These are phyloP conservation scores for Leptographium radiaticola DNA, from an alignment of 2,329 filamentous ascomycete species.

Conservation along the genomic window DNA sequence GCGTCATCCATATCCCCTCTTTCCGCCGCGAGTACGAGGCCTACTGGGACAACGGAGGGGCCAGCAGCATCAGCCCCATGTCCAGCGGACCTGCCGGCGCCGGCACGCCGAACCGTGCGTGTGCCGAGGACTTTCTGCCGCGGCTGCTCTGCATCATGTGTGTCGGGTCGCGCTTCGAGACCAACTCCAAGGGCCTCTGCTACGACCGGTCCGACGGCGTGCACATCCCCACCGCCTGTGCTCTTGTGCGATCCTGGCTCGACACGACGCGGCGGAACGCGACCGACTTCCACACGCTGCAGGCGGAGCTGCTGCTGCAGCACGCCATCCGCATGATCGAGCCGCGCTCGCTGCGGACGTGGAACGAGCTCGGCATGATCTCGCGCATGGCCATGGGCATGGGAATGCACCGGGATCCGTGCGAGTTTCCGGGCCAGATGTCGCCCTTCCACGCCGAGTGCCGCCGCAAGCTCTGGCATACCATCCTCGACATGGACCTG, in stretches of 20 bases:
- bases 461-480: constrained; percentile 41
- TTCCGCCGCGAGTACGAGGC: constrained; percentile 36
- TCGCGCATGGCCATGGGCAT: constrained; percentile 46
- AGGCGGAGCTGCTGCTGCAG: constrained; percentile 39
- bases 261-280: constrained; percentile 36
- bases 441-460: constrained; percentile 38
- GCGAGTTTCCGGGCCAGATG: constrained; percentile 34
- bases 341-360: constrained; percentile 34
- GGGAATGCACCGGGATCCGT: constrained; percentile 43
- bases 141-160: constrained; percentile 39
- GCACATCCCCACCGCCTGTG: constrained; percentile 43
- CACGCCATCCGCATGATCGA: constrained; percentile 39
- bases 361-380: constrained; percentile 41
- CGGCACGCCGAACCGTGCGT: constrained; percentile 11
- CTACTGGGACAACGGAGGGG: constrained; percentile 33
- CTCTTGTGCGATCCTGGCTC: constrained; percentile 40
- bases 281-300: constrained; percentile 38
- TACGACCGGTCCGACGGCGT: constrained; percentile 40
- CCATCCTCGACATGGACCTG: constrained; percentile 42
- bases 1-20: constrained; percentile 37
- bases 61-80: constrained; percentile 24
- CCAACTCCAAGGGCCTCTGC: constrained; percentile 34
- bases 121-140: constrained; percentile 31
- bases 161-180: constrained; percentile 39
- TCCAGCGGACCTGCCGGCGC: background rate